Evolutionary conservation across 2,329 filamentous ascomycete genomes (phyloP).

Genomic region (Aspergillus pseudoviridinutans): DNA sequence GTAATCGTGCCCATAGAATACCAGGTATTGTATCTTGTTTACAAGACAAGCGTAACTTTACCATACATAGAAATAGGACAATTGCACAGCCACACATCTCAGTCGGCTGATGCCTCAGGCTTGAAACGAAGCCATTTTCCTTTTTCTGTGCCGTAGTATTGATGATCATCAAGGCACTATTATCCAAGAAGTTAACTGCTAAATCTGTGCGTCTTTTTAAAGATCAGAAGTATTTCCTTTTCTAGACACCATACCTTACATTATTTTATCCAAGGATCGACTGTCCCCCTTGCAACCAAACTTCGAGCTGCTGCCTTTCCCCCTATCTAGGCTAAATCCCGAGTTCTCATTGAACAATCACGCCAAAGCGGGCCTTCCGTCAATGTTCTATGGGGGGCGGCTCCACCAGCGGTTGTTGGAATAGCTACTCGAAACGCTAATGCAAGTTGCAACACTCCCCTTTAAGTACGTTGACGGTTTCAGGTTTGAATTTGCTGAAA

Average conservation of each 20-base stretch:
- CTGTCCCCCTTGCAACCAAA: constrained; percentile 6
- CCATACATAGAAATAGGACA: too few species aligned
- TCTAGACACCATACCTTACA: neutral
- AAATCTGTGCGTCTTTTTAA: too few species aligned
- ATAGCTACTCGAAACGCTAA: neutral
- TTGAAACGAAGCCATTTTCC: too few species aligned
- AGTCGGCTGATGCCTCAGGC: neutral
- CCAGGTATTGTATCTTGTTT: neutral
- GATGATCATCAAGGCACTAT: neutral
- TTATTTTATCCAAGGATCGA: neutral
- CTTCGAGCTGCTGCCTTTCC: constrained; percentile 7
- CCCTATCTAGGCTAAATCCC: constrained; percentile 11
- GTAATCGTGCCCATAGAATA: neutral
- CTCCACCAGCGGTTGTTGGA: constrained; percentile 20
- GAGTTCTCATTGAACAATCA: constrained; percentile 4
- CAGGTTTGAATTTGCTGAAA: neutral
- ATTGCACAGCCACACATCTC: too few species aligned
- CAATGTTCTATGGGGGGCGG: constrained; percentile 20
- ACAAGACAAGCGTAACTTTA: neutral
- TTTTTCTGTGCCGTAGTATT: too few species aligned
- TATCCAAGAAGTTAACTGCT: neutral
- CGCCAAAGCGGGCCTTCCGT: constrained; percentile 24
- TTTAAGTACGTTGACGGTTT: constrained; percentile 16
- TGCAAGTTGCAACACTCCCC: constrained; percentile 13
- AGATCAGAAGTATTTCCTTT: too few species aligned